phyloP scores from a whole-genome alignment of 495 filamentous ascomycete species.

The Saxophila tyrrhenica region DNA sequence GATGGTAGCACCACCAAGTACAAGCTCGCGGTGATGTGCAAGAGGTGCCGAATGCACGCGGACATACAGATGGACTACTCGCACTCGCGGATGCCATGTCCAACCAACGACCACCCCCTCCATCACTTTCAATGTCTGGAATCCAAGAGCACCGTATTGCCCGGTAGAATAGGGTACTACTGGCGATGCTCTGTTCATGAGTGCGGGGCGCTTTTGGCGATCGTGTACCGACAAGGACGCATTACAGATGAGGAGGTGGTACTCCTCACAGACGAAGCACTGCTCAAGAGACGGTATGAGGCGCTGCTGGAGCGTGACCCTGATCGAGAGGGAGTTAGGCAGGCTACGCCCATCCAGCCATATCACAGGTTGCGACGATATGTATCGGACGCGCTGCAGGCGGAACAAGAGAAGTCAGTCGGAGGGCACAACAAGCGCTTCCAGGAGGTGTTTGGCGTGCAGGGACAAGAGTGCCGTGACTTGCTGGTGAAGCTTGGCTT shows the following conservation, averaged over 20 bases:
- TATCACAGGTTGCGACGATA: conserved; percentile 50
- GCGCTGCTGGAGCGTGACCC: conserved; percentile 45
- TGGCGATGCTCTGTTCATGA: conserved; percentile 51
- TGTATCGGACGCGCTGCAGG: conserved; percentile 47
- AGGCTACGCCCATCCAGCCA: conserved; percentile 38
- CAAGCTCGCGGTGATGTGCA: conserved; percentile 45
- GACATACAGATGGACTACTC: conserved; percentile 38
- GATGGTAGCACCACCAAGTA: conserved; percentile 31
- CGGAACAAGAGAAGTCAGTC: conserved; percentile 38
- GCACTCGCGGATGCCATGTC: conserved; percentile 22
- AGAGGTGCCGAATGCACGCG: conserved; percentile 45
- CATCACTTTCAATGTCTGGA: conserved; percentile 29
- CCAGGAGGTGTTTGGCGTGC: conserved; percentile 51
- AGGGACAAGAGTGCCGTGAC: conserved; percentile 38
- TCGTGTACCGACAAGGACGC: conserved; percentile 45
- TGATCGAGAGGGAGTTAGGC: conserved; percentile 42
- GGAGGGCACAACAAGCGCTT: conserved; percentile 62
- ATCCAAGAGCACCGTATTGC: background rate
- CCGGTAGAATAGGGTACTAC: conserved; percentile 18
- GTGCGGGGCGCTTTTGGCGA: conserved; percentile 44
- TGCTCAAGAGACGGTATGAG: conserved; percentile 43
- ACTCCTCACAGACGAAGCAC: conserved; percentile 44
- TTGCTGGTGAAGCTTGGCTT: conserved; percentile 58
- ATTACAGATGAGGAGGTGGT: conserved; percentile 38
- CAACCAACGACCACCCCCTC: conserved; percentile 24